Evolutionary conservation across 2,329 filamentous ascomycete species (phyloP).

Genomic region (Nectriaceae sp.): DNA sequence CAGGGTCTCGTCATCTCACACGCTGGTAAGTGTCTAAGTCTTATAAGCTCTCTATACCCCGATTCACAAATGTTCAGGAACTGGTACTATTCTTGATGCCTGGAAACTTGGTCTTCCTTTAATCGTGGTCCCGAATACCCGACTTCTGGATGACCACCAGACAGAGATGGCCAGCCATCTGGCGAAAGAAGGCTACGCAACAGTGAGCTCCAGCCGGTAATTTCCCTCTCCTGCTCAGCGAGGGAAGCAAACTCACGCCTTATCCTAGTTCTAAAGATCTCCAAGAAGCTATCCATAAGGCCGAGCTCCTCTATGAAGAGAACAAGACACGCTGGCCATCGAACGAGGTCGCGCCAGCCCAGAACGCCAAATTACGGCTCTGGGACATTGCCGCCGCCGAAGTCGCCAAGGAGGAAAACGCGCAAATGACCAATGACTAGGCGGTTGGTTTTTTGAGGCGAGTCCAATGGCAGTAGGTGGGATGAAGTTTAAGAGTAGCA

Average conservation of each 20-base stretch:
- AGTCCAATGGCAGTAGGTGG: background rate
- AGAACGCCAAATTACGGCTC: constrained; percentile 27
- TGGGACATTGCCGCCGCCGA: constrained; percentile 39
- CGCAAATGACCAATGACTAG: constrained; percentile 44
- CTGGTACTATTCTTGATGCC: constrained; percentile 85
- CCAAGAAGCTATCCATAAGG: constrained; percentile 39
- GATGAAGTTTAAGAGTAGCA: background rate
- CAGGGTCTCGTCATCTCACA: constrained; percentile 84
- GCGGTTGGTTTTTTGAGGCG: constrained; percentile 12
- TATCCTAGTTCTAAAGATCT: constrained; percentile 36
- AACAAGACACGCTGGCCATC: constrained; percentile 38
- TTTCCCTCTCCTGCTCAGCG: constrained; percentile 29
- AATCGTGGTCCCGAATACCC: constrained; percentile 86
- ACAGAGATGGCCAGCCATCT: constrained; percentile 80
- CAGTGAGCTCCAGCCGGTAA: constrained; percentile 70
- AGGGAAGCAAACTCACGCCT: no score
- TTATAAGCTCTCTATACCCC: no score
- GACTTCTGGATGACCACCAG: constrained; percentile 88
- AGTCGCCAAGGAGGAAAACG: constrained; percentile 37
- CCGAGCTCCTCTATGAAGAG: constrained; percentile 37
- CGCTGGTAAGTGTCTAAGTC: constrained; percentile 63
- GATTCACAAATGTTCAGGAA: constrained; percentile 55
- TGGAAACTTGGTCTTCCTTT: constrained; percentile 73
- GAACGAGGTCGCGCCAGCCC: constrained; percentile 23
- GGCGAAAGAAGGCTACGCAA: constrained; percentile 71